These are phyloP conservation scores for Puya raimondii DNA, from an alignment of 176 grass and related monocot genomes.

Conservation along the genomic window DNA sequence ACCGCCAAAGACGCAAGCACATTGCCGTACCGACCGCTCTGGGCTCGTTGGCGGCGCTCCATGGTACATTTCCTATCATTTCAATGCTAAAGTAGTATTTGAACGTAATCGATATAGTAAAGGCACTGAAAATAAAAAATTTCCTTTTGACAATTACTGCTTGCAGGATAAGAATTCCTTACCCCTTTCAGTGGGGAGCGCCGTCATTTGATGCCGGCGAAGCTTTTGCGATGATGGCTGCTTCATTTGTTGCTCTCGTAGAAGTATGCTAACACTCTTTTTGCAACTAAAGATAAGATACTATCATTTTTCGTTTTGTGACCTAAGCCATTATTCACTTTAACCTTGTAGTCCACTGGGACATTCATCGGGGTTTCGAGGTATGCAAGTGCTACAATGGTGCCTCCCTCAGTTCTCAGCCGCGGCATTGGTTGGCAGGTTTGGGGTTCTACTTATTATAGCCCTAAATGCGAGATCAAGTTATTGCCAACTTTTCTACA, in stretches of 20 bases:
- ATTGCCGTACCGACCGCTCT: constrained; percentile 82
- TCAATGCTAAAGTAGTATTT: constrained; percentile 3
- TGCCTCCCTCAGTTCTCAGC: constrained; percentile 77
- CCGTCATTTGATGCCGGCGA: constrained; percentile 94
- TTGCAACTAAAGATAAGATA: background rate
- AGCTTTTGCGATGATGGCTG: constrained; percentile 96
- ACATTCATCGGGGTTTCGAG: constrained; percentile 75
- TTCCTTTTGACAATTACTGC: background rate
- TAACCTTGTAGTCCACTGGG: constrained; percentile 53
- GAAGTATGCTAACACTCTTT: constrained; percentile 44
- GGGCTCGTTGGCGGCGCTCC: constrained; percentile 72
- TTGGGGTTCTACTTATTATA: background rate
- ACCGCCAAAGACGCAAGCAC: constrained; percentile 60
- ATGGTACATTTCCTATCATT: constrained; percentile 42
- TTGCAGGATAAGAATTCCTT: constrained; percentile 77
- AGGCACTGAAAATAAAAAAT: too few relatives aligned
- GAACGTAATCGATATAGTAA: background rate
- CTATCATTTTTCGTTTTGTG: too few relatives aligned
- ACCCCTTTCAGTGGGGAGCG: constrained; percentile 95
- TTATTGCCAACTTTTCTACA: background rate
- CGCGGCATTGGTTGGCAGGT: constrained; percentile 94
- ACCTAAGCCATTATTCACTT: too few relatives aligned
- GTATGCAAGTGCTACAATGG: constrained; percentile 77
- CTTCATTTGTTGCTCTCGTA: constrained; percentile 74
- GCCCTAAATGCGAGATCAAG: background rate